Percentiles rank a stretch among this genome's conserved stretches.
Conservation (phyloP, 768 basidiomycete genomes). For the Mycena maculata region DNA sequence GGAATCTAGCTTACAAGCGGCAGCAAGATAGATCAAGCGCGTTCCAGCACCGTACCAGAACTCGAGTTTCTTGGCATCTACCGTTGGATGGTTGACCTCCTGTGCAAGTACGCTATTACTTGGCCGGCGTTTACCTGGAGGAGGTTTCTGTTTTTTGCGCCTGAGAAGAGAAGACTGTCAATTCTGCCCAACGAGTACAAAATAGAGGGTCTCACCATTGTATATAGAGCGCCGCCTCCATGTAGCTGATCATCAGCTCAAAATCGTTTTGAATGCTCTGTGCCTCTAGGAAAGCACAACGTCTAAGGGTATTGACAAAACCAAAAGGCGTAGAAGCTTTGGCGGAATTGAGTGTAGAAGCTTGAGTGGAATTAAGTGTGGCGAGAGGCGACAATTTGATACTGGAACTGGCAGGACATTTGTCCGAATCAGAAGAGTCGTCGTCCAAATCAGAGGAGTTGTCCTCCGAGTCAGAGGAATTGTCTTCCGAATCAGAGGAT, state of each 20-base stretch:
- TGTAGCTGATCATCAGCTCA: neutral
- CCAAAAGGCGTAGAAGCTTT: no score
- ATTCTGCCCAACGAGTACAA: neutral
- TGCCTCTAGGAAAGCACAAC: neutral
- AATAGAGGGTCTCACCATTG: neutral
- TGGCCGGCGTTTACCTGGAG: neutral
- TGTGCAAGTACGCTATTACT: neutral
- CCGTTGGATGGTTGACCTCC: neutral
- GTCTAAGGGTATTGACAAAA: neutral
- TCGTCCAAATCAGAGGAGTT: no score
- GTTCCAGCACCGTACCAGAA: neutral
- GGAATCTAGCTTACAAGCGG: neutral
- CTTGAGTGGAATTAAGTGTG: no score
- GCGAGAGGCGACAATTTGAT: no score
- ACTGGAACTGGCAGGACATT: no score
- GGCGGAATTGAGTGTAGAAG: no score
- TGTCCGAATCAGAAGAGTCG: no score
- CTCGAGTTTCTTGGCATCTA: neutral
- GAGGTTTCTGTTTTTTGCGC: neutral
- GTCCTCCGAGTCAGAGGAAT: no score
- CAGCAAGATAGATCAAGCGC: neutral
- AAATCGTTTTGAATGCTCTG: neutral
- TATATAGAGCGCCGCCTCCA: neutral
- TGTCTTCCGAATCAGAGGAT: neutral
- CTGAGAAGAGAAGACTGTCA: neutral